Evolutionary conservation across 164 flowering plant genomes (phyloP), one percentile per base, ranked within the genome.

Genomic region (Macadamia integrifolia): DNA sequence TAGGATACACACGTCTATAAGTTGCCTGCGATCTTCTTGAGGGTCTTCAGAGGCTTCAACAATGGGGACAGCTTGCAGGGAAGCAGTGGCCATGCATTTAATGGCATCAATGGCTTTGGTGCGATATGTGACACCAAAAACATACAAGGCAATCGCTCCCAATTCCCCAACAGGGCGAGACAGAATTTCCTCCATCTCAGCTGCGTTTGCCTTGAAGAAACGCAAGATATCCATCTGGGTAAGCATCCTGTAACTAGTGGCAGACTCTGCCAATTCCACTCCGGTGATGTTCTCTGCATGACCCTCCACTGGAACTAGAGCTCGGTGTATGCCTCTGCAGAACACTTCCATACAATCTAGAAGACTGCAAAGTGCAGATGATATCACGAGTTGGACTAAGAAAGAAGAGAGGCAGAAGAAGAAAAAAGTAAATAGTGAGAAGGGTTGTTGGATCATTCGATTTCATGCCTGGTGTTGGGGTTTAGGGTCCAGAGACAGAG

Each of bases 401-500:
- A 46, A 8, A 46, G 50, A 46, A 46, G 1, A 46, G 13, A 46
- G 7, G 50, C 9, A 46, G 7, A 46, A 46, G 50, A 46, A 46
- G 13, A 46, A 46, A 8, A 46, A 46, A 46, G 48, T 11, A 46
- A 14, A 23, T 23, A 23, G 40, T 35, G 40, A 35, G 5, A 5
- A 35, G 40, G 5, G 40, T 35, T 35, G 40, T 35, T 35, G 40
- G 40, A 5, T 35, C 40, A 35, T 35, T 5, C 5, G 5, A 35
- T 35, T 35, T 5, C 40, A 35, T 28, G 81, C 98, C 90, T 83
- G 48, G 96, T 91, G 64, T 75, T 84, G 14, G 90, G 90, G 60
- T 85, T 87, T 5, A 93, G 74, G 31, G 98, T 93, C 94, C 98
- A 89, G 63, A 91, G 67, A 62, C 91, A 88, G 14, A 91, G 87